Base-by-base conservation (phyloP, 2,329 filamentous ascomycete genomes). In the Emericellopsis cladophorae region DNA sequence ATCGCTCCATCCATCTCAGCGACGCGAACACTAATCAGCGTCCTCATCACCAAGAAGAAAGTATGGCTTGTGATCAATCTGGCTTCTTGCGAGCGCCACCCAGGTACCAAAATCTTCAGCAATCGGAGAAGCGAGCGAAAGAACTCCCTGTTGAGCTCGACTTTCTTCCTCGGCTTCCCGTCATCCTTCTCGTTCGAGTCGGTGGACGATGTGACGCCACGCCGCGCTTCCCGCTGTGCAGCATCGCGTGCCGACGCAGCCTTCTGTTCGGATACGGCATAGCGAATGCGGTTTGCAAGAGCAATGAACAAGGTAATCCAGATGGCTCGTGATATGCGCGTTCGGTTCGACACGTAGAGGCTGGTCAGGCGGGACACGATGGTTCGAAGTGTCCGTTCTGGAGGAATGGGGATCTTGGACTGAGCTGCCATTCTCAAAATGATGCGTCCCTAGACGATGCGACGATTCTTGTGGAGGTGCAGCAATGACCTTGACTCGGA, bases 1-100 rank as follows among this genome's bases (percentile, higher is more conserved):
- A 98, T 76, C 45, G 81, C 80, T 36, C 92, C 92, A 61, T 98
- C 92, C 69, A 98, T 80, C 59, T 95, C 89, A 2, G 92, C 92
- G 18, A 98, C 92, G 60, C 95, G 94, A 52, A 98, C 60, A 62
- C 89, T 95, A 51, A 98, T 88, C 54, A 98, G 66, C 1, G 92
- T 96, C 51, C 92, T 70, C 45, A 95, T 60, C 16, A 98, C 83
- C 49, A 98, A 66, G 58, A 98, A 98, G 52, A 96, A 78, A 55
- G 83, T 95, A 59, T 98, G 92, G 62, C 86, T 93, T 51, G 90
- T 71, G 44, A 98, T 66, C 51, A 98, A 66, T 47, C 89, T 68
- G 26, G 90, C 70, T 67, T 98, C 92, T 58, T 89, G 89, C 61
- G 84, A 94, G 55, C 76, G 74, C 81, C 85, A 93, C 37, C 88